Base-by-base conservation (phyloP, 495 filamentous ascomycete species). In the Melanomma pulvis-pyrius region DNA sequence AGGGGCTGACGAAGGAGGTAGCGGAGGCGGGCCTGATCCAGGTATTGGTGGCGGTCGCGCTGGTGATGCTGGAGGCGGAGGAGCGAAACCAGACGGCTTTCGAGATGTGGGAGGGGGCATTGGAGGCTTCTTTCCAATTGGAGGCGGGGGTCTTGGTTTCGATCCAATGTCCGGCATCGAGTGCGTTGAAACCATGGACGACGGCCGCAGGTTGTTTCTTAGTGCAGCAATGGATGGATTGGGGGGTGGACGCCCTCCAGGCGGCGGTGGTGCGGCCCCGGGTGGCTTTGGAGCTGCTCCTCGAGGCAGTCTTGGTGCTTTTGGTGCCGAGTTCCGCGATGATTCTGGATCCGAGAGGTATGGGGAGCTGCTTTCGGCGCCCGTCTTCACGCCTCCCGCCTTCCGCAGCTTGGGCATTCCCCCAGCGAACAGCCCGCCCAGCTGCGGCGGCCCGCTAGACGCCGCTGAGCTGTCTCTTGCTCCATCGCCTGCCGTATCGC, bases 371-470 rank as follows among this genome's bases (percentile, higher is more conserved):
- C 81, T 84, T 72, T 81, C 88, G 68, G 92, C 92, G 75, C 93
- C 93, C 13, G 94, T 97, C 76, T 96, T 87, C 59, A 98, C 81
- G 22, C 93, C 94, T 32, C 84, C 85, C 12, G 90, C 87, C 78
- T 92, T 97, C 75, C 89, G 88, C 67, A 98, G 73, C 79, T 97
- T 98, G 2, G 94, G 94, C 82, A 98, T 98, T 30, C 93, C 96
- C 30, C 92, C 92, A 9, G 91, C 92, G 72, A 98, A 96, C 26
- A 98, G 77, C 3, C 96, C 94, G 9, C 82, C 93, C 34, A 98
- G 75, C 74, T 98, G 94, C 29, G 92, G 91, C 19, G 91, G 85
- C 24, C 87, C 77, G 26, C 86, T 82, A 34, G 81, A 75, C 65
- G 76, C 65, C 13, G 77, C 67, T 21, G 62, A 53, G 58, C 74